A percentile compares a stretch with the other conserved stretches of the same genome.
Conservation (phyloP, 2,329 filamentous ascomycete species). For the Scleromitrula shiraiana region DNA sequence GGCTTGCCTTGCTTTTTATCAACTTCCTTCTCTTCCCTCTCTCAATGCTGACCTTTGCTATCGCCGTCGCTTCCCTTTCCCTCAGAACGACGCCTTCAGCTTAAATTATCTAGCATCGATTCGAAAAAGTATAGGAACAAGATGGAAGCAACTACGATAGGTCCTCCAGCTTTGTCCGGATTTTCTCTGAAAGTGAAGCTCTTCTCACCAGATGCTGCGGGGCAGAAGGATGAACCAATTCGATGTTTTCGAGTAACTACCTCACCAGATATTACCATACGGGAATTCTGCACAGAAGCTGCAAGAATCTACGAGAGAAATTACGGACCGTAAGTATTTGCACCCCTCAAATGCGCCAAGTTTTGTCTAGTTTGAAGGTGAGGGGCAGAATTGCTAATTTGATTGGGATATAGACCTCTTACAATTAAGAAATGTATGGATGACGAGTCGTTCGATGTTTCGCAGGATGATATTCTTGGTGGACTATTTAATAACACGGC, state of each 20-base stretch:
- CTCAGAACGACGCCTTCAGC: not conserved
- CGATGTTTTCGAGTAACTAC: constrained; percentile 27
- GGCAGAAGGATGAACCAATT: constrained; percentile 19
- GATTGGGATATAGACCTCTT: constrained; percentile 17
- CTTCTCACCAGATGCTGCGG: constrained; percentile 20
- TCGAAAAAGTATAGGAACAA: not conserved
- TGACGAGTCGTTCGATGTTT: constrained; percentile 28
- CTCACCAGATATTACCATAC: constrained; percentile 24
- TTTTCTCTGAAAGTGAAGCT: constrained; percentile 28
- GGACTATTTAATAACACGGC: constrained; percentile 22
- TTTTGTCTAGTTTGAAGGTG: not conserved
- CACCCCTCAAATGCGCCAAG: not conserved
- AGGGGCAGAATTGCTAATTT: not conserved
- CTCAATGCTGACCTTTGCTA: constrained; percentile 2
- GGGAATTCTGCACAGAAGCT: constrained; percentile 27
- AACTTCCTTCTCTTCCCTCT: too few species aligned
- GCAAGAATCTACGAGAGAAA: constrained; percentile 26
- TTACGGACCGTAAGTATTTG: constrained; percentile 25
- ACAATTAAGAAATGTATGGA: constrained; percentile 29
- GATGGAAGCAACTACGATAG: constrained; percentile 19
- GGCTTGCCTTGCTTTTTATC: too few species aligned
- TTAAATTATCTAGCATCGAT: not conserved
- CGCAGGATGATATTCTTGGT: constrained; percentile 24
- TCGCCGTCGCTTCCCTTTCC: not conserved
- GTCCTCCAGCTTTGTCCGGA: constrained; percentile 20